These are phyloP conservation scores for Fusarium pininemorale DNA, from an alignment of 2,329 filamentous ascomycete species.

Conservation along the genomic window DNA sequence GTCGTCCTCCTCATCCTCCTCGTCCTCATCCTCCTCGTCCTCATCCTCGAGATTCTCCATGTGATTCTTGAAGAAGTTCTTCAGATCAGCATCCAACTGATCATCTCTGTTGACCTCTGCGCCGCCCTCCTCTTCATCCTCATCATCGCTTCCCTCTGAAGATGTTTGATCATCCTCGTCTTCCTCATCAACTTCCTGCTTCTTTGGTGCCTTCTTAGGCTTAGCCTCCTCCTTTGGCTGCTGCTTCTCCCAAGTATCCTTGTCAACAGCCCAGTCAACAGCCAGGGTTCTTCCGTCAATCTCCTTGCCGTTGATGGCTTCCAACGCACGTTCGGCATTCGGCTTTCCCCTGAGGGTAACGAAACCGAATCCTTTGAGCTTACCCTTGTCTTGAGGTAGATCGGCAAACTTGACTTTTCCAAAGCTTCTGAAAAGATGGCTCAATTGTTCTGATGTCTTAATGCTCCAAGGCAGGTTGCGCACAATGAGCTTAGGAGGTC, in stretches of 20 bases:
- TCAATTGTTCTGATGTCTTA: slow-evolving; percentile 83
- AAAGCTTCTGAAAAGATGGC: slow-evolving; percentile 82
- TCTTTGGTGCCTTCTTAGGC: slow-evolving; percentile 48
- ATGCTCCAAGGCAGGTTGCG: slow-evolving; percentile 97
- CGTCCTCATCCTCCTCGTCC: slow-evolving; percentile 59
- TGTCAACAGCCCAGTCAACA: slow-evolving; percentile 97
- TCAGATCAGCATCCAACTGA: slow-evolving; percentile 56
- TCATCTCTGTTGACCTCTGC: slow-evolving; percentile 52
- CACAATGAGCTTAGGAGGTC: slow-evolving; percentile 82
- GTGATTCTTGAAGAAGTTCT: slow-evolving; percentile 67
- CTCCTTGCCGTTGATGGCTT: slow-evolving; percentile 86
- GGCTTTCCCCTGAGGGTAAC: slow-evolving; percentile 86
- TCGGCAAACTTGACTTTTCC: slow-evolving; percentile 91
- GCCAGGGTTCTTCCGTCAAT: slow-evolving; percentile 89
- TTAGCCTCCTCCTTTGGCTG: slow-evolving; percentile 54
- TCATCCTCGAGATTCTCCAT: slow-evolving; percentile 68
- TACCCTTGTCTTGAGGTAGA: slow-evolving; percentile 80
- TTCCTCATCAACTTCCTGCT: slow-evolving; percentile 52
- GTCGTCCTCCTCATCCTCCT: slow-evolving; percentile 58
- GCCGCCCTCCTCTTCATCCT: slow-evolving; percentile 38
- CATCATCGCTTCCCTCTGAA: slow-evolving; percentile 33
- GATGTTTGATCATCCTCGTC: slow-evolving; percentile 48
- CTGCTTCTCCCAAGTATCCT: slow-evolving; percentile 80
- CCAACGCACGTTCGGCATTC: slow-evolving; percentile 90
- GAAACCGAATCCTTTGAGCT: slow-evolving; percentile 90